Evolutionary conservation across 768 basidiomycete genomes (phyloP).

Genomic region (Boletus fagicola): DNA sequence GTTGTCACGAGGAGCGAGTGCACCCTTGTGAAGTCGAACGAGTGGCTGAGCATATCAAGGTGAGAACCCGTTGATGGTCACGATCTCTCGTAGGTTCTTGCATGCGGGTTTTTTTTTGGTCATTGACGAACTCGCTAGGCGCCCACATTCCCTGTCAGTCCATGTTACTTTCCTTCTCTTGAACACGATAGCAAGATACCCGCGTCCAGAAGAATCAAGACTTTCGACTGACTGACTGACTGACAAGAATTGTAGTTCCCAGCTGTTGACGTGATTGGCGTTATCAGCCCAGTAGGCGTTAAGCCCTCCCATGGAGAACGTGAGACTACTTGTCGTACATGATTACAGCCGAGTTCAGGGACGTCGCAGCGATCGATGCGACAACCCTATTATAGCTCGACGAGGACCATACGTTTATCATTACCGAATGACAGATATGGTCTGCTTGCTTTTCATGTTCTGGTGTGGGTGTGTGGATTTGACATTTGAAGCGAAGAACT

Average conservation of each 20-base stretch:
- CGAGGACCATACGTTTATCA: not conserved
- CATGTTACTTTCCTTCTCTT: not conserved
- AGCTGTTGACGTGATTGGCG: not conserved
- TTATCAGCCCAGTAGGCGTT: not conserved
- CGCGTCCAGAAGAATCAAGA: not conserved
- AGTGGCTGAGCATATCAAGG: not conserved
- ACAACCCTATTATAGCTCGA: not conserved
- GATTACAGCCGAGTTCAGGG: not conserved
- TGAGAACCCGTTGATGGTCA: not conserved
- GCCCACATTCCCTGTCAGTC: not conserved
- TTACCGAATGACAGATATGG: constrained; percentile 7
- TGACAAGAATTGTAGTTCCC: not conserved
- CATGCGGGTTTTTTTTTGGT: not conserved
- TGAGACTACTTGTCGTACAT: constrained; percentile 5
- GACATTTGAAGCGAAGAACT: not conserved
- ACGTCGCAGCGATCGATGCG: not conserved
- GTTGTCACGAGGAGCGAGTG: not conserved
- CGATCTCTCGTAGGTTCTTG: not conserved
- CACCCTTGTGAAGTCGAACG: not conserved
- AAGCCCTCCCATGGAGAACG: not conserved
- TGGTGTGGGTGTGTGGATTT: not conserved
- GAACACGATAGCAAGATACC: not conserved
- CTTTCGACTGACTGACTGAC: not conserved
- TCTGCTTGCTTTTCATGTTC: not conserved
- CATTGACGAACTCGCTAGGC: not conserved